Conservation (phyloP, 495 filamentous ascomycete species). For the Talaromyces proteolyticus region DNA sequence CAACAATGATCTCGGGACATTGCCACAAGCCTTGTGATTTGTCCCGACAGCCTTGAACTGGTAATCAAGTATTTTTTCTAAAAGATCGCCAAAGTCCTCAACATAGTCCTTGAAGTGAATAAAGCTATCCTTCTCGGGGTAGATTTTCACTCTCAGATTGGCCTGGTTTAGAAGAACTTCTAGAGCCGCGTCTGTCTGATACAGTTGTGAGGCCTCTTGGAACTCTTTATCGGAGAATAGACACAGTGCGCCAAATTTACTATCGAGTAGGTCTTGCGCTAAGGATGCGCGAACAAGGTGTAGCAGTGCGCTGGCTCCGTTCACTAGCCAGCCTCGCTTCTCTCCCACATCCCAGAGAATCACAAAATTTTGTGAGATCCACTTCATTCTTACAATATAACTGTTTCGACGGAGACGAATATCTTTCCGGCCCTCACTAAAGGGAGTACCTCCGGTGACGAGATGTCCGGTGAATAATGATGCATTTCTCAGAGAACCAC, state of each 20-base stretch:
- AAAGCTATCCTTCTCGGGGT: conserved; percentile 6
- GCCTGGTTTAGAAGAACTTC: conserved; percentile 9
- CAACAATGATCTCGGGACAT: conserved; percentile 13
- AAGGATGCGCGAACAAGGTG: conserved; percentile 31
- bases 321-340: conserved; percentile 30
- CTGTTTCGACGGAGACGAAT: conserved; percentile 2
- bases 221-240: conserved; percentile 5
- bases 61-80: conserved; percentile 26
- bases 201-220: background rate
- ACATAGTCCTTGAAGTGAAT: conserved; percentile 16
- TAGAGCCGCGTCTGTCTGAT: conserved; percentile 8
- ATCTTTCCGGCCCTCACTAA: conserved; percentile 8
- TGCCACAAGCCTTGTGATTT: conserved; percentile 3
- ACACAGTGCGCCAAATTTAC: conserved; percentile 7
- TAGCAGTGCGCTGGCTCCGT: conserved; percentile 31
- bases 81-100: conserved; percentile 12
- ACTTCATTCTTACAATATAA: conserved; percentile 13
- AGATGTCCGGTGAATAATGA: conserved; percentile 1
- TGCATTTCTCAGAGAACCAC: background rate
- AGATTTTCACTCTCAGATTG: conserved; percentile 17
- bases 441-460: background rate
- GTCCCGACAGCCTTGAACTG: conserved; percentile 9
- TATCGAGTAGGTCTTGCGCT: conserved; percentile 10
- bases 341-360: conserved; percentile 28
- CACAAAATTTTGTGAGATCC: conserved; percentile 17